Conservation (phyloP, 768 basidiomycete species). For the Russula sp. region DNA sequence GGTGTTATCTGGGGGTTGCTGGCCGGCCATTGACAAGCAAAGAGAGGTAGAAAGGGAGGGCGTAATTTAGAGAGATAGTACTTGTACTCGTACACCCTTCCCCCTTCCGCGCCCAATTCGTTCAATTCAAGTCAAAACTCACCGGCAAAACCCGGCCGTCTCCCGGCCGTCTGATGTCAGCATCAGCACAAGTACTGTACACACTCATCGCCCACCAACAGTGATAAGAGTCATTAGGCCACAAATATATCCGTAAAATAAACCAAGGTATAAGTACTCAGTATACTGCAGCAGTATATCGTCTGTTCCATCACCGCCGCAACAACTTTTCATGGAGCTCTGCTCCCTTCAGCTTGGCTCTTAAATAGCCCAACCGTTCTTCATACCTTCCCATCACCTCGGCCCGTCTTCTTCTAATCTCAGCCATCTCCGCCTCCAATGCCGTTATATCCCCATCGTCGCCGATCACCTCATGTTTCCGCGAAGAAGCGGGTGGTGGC, state of each 20-base stretch:
- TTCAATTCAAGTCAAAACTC: neutral
- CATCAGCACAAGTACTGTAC: too few relatives aligned
- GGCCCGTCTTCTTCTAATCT: conserved; percentile 60
- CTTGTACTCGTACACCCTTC: neutral
- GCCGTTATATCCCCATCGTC: conserved; percentile 35
- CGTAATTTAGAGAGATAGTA: neutral
- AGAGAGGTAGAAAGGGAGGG: neutral
- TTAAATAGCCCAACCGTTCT: conserved; percentile 69
- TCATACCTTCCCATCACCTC: conserved; percentile 72
- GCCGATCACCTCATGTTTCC: conserved; percentile 23
- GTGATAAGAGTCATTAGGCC: neutral
- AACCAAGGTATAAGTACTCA: conserved; percentile 8
- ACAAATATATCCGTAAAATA: conserved; percentile 2
- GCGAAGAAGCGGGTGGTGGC: conserved; percentile 8
- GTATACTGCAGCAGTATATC: neutral
- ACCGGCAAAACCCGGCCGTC: conserved; percentile 2
- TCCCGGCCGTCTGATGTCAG: neutral
- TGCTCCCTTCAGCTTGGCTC: conserved; percentile 77
- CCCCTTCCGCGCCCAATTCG: too few relatives aligned
- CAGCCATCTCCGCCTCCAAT: conserved; percentile 56
- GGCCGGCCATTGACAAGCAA: conserved; percentile 8
- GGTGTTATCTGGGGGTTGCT: neutral
- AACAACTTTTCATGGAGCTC: conserved; percentile 77
- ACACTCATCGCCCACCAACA: too few relatives aligned
- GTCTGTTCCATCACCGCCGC: conserved; percentile 37